Conservation (phyloP, 495 filamentous ascomycete species). For the Trichoderma parareesei region DNA sequence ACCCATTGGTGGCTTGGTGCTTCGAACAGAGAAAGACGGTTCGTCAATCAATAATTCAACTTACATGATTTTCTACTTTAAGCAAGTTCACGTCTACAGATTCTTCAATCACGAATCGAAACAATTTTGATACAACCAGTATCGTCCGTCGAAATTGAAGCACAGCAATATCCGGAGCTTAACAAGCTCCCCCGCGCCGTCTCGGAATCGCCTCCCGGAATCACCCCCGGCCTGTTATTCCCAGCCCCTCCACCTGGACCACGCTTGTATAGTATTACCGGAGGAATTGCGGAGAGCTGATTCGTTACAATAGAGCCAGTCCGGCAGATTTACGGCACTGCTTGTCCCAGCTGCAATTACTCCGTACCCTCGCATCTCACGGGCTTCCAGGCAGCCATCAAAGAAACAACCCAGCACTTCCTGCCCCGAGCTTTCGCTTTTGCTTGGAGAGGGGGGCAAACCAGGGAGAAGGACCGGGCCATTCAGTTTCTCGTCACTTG, state of each 20-base stretch:
- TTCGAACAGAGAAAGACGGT: no score
- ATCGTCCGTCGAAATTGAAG: not conserved
- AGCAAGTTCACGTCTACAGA: no score
- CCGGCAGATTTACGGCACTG: constrained; percentile 5
- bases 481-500: not conserved
- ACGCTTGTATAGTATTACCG: not conserved
- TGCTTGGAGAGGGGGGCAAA: not conserved
- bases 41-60: no score
- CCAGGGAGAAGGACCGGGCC: not conserved
- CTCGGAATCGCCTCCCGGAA: not conserved
- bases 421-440: not conserved
- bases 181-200: not conserved
- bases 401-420: not conserved
- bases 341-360: not conserved
- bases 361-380: not conserved
- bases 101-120: no score
- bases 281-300: no score
- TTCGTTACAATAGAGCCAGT: no score
- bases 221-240: not conserved
- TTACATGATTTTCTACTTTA: no score
- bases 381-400: constrained; percentile 17
- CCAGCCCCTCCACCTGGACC: not conserved
- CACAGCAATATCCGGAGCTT: not conserved
- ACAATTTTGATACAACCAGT: no score
- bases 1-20: no score